These are phyloP conservation scores for Clitopilus passeckerianus DNA, from an alignment of 768 basidiomycete genomes.

Conservation along the genomic window DNA sequence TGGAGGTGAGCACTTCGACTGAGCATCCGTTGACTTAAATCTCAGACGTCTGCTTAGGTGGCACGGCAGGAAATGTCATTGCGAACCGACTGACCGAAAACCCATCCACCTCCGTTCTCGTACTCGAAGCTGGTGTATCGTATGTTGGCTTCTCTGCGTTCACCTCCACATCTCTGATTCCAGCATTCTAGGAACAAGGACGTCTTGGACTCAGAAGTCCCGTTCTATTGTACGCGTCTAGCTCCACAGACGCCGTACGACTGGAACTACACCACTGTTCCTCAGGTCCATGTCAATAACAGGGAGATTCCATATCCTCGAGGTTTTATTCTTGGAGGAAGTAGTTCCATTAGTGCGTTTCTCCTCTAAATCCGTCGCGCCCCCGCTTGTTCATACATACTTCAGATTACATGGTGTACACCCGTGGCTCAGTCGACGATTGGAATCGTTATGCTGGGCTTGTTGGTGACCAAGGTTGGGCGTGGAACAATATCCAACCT, in stretches of 20 bases:
- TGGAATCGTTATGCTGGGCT: conserved; percentile 13
- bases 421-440: conserved; percentile 7
- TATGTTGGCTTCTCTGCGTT: neutral
- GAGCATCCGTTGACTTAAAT: neutral
- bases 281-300: conserved; percentile 17
- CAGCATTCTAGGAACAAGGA: neutral
- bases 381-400: neutral
- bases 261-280: conserved; percentile 18
- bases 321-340: conserved; percentile 26
- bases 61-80: conserved; percentile 5
- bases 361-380: neutral
- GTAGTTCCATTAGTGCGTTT: conserved; percentile 23
- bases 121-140: conserved; percentile 8
- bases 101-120: conserved; percentile 1
- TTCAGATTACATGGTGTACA: conserved; percentile 5
- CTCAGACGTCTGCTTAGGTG: conserved; percentile 4
- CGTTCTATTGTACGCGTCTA: conserved; percentile 4
- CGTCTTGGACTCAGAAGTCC: conserved; percentile 1
- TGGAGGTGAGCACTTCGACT: neutral
- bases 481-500: conserved; percentile 24
- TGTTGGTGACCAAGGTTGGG: conserved; percentile 29
- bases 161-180: neutral
- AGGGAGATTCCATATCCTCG: conserved; percentile 16
- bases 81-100: conserved; percentile 7
- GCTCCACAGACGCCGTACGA: conserved; percentile 4